Percentiles rank a stretch among this genome's conserved stretches.
These are phyloP conservation scores for Medicago lupulina DNA, from an alignment of 306 rosid species.

Conservation along the genomic window DNA sequence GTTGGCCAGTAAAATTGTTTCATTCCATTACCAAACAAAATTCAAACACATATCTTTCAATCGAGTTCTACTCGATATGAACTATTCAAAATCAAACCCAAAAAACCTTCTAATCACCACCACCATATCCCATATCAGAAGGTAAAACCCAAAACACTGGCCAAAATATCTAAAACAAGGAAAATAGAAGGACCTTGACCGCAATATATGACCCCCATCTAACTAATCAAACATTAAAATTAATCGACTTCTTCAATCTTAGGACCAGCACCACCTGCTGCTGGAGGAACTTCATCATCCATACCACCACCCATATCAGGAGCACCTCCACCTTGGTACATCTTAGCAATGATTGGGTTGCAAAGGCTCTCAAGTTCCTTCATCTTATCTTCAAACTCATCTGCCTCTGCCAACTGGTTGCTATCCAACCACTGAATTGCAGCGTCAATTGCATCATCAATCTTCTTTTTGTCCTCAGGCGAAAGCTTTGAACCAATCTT, in stretches of 20 bases:
- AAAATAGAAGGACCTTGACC: neutral
- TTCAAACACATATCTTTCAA: neutral
- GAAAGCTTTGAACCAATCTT: conserved; percentile 51
- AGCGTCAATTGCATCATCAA: conserved; percentile 59
- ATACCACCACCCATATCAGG: conserved; percentile 56
- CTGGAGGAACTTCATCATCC: conserved; percentile 58
- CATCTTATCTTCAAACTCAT: conserved; percentile 72
- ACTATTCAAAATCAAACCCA: neutral
- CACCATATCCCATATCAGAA: neutral
- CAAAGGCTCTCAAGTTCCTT: conserved; percentile 63
- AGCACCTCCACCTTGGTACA: conserved; percentile 67
- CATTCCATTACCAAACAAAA: neutral
- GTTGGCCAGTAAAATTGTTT: neutral
- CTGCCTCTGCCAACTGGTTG: conserved; percentile 63
- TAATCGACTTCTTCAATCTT: conserved; percentile 76
- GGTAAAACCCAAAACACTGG: neutral
- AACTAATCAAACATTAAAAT: conserved; percentile 7
- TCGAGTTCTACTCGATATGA: too few relatives aligned
- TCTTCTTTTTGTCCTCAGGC: conserved; percentile 54
- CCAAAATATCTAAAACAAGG: neutral
- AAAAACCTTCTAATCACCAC: neutral
- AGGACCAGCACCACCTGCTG: conserved; percentile 65
- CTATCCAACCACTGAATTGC: conserved; percentile 65
- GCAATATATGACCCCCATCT: neutral
- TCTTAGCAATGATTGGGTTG: conserved; percentile 69